These are phyloP conservation scores for Ustilago tritici DNA, from an alignment of 1,284 basidiomycete genomes.

Conservation along the genomic window DNA sequence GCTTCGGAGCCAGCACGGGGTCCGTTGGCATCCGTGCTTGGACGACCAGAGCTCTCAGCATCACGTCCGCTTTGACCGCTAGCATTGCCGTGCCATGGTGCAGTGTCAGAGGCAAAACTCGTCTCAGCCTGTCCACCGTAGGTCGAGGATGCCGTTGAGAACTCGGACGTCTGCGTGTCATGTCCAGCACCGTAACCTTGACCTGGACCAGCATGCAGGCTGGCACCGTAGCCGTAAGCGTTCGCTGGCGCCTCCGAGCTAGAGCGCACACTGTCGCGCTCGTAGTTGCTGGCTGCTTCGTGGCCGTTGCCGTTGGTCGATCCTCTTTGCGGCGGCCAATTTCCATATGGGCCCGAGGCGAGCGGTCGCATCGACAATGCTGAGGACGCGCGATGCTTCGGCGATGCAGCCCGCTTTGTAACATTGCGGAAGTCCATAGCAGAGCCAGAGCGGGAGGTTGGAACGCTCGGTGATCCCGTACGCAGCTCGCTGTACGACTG, in stretches of 20 bases:
- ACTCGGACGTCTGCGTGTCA: constrained; percentile 26
- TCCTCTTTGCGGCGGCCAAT: constrained; percentile 45
- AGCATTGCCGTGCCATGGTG: constrained; percentile 31
- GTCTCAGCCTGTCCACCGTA: constrained; percentile 40
- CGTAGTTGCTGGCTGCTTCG: constrained; percentile 33
- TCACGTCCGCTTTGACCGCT: constrained; percentile 13
- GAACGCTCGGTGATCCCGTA: constrained; percentile 36
- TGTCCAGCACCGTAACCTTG: constrained; percentile 18
- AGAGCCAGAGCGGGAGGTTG: constrained; percentile 53
- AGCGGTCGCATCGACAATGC: constrained; percentile 52
- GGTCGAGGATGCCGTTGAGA: constrained; percentile 32
- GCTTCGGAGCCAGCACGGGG: constrained; percentile 22
- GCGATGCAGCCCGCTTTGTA: constrained; percentile 46
- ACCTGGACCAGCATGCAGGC: constrained; percentile 16
- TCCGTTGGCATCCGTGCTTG: constrained; percentile 23
- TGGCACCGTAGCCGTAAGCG: constrained; percentile 18
- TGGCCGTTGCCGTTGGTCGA: constrained; percentile 17
- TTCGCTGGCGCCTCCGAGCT: constrained; percentile 27
- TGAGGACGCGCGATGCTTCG: constrained; percentile 48
- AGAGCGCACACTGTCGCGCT: constrained; percentile 38
- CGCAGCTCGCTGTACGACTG: constrained; percentile 64
- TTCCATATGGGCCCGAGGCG: constrained; percentile 40
- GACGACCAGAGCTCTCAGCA: constrained; percentile 28
- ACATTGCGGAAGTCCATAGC: constrained; percentile 53
- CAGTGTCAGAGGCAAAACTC: constrained; percentile 38